Base-by-base conservation (phyloP, 495 filamentous ascomycete species). In the Penicillium parvum region DNA sequence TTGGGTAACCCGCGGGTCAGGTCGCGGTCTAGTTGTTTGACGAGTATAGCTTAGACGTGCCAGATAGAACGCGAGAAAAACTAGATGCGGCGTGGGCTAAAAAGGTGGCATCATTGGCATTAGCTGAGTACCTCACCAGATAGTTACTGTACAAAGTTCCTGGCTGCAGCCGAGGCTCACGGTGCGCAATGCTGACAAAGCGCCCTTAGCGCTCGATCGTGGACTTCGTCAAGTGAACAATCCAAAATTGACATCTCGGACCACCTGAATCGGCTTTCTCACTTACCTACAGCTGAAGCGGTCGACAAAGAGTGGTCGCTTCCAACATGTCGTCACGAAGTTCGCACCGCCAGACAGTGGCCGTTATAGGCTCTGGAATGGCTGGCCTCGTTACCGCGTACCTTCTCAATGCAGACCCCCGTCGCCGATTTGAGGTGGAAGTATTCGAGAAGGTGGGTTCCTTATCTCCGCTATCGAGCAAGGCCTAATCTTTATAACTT, bases 351-450 rank as follows among this genome's bases (percentile, higher is more conserved):
- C 50, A 60, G 37, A 53, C 42, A n/a, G 68, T 74, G 14, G 73
- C 73, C 26, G 58, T 80, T 23, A 53, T 80, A 9, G 75, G 76
- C 41, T 71, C 73, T 6, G 75, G 76, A 3, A 64, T 80, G 61
- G 74, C 76, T 1, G 76, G 76, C 4, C 59, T 79, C 38, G 69
- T 73, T 7, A 63, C 63, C 0, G 73, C 73, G 2, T 71, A 73
- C 38, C 58, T 79, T 15, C 60, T 79, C 3, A 45, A 64, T 10
- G 51, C 51, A 10, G 73, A 78, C 49, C 11, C 44, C 3, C 26
- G 53, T 21, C 20, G 53, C 12, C 60, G 72, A 48, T 79, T 66
- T 40, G 40, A 62, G 1, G 69, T 78, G 19, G 58, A 65, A 33
- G 36, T 77, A 17, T 65, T 76, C 32, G 71, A 78, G 56, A 61